Base-by-base conservation (phyloP, 257 asterid species). In the Gentiana dahurica region DNA sequence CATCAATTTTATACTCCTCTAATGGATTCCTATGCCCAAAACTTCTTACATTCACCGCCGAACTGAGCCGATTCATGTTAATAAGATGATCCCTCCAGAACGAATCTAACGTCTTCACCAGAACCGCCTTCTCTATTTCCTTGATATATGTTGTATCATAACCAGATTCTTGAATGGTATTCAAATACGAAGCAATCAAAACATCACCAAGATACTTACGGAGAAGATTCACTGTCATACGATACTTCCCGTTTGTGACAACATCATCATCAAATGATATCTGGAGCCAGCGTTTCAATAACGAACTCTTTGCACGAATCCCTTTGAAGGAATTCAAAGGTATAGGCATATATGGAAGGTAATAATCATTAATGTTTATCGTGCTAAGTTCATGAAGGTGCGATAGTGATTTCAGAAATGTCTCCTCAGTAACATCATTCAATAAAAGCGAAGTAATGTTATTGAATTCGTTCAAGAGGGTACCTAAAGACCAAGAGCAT, bases 11-110 rank as follows among this genome's bases (percentile, higher is more conserved):
- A 75, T 88, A 92, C 71, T 92, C 98, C 73, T 92, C 98, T 0
- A 92, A 94, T 54, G 98, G 98, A 76, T 92, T 83, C 69, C 97
- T 79, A 56, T 88, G 94, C 73, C 97, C 98, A 63, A 92, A 92
- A 75, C 88, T 83, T 67, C 97, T 77, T 52, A 92, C 89, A 66
- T 88, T 92, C 75, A 92, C 98, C 82, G 97, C 92, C 34, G 98
- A 92, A 73, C 80, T 88, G 61, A 92, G 98, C 66, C 82, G 68
- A 79, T 92, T 92, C 98, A 92, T 92, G 84, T 92, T 92, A 69
- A 92, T 87, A 47, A 92, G 94, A 71, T 92, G 98, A 73, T 92
- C 98, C 82, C 95, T 81, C 98, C 98, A 92, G 73, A 88, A 92
- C 73, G 86, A 81, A 80, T 92, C 98, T 46, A 92, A 76, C 61